Base-by-base conservation (phyloP, 306 rosid genomes). In the Prunus persica region DNA sequence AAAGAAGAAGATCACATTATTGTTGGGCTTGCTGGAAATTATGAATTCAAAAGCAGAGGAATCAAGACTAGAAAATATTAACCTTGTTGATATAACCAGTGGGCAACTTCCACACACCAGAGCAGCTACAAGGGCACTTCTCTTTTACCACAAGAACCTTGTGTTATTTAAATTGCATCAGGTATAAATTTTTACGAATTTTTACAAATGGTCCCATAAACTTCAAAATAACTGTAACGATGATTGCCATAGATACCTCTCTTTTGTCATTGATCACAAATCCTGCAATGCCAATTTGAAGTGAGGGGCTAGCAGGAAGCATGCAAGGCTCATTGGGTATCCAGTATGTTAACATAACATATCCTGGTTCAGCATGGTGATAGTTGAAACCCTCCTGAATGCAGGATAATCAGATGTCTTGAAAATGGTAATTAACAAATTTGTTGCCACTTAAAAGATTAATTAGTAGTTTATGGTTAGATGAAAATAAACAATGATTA, bases 271-370 rank as follows among this genome's bases (percentile, higher is more conserved):
- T 87, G 65, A 87, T 82, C 75, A 84, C 83, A 66, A 87, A 87
- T 49, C 78, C 84, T 43, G 58, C 85, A 57, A 80, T 78, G 22
- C 87, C 87, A 27, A 87, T 77, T 45, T 87, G 88, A 70, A 82
- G 88, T 0, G 88, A 84, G 77, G 87, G 88, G 82, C 84, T 81
- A 55, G 60, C 73, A 54, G 88, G 85, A 74, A 87, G 87, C 85
- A 78, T 45, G 69, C 82, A 79, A 47, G 73, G 82, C 8, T 74
- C 82, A 51, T 64, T 69, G 22, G 88, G 84, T 67, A 87, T 79
- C 88, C 86, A 87, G 57, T 65, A 58, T n/a, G 82, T 76, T 24
- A 87, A 47, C 84, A 87, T 84, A n/a, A 79, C 82, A 60, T 81
- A 84, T 60, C 86, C 88, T 25, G 86, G 78, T 65, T 87, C 86